Base-by-base conservation (phyloP, 2,329 filamentous ascomycete species). In the Saccharata proteae region DNA sequence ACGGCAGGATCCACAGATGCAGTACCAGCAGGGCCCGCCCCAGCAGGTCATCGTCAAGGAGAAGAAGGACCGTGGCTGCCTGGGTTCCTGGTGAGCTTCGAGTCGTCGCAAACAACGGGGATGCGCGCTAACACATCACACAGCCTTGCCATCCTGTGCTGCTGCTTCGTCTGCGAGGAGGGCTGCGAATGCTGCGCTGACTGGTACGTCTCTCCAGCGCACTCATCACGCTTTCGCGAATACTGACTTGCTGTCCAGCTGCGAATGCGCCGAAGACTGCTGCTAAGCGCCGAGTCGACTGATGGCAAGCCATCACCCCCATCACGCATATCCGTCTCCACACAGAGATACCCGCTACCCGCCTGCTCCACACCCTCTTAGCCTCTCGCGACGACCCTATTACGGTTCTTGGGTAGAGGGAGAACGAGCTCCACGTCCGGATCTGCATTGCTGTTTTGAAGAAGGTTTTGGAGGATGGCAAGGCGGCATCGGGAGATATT, bases 111-210 rank as follows among this genome's bases (percentile, higher is more conserved):
- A 23, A 23, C 16, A 14, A 26, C 24, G 7, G 24, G 7, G 13
- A 8, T 8, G 7, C 9, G 13, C 7, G 7, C 10, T 26, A 26
- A 7, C 13, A 9, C 24, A 26, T 26, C n/a, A n/a, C 9, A 26
- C 29, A 9, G 69, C 54, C 48, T 74, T 29, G 68, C 67, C 28
- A 59, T 59, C 19, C 50, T 77, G 21, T 76, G 71, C 57, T 77
- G 72, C 49, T 76, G 71, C 46, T 77, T 71, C 52, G 60, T 77
- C 16, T 74, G 69, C 44, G 72, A 75, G 46, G 72, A 76, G 52
- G 62, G 66, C 16, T 77, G 72, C 44, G 71, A 75, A 49, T 75
- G 71, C 55, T 76, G 71, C 46, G 57, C 64, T n/a, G 71, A 75
- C 4, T 74, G 69, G 36, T 71, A 65, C 49, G 62, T 33, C 50